These are phyloP conservation scores for cucumber (Cucumis sativus) DNA, from an alignment of 306 rosid species.

Conservation along the genomic window Cucumber_9930_V3 NC_026660.2:10385001-10385500, in stretches of 20 bases:
- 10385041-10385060: not conserved
- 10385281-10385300: not conserved
- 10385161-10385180: conserved; percentile 1
- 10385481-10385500: too few species aligned
- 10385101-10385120: too few species aligned
- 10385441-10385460: too few species aligned
- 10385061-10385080: not conserved
- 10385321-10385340: not conserved
- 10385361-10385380: too few species aligned
- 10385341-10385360: too few species aligned
- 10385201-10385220: not conserved
- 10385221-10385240: not conserved
- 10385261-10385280: not conserved
- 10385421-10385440: too few species aligned
- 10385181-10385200: not conserved
- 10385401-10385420: too few species aligned
- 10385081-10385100: conserved; percentile 1
- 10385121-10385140: not conserved
- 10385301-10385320: not conserved
- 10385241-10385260: too few species aligned
- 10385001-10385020: not conserved
- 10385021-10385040: not conserved
- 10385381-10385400: too few species aligned
- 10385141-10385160: conserved; percentile 5
- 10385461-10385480: too few species aligned